Evolutionary conservation across 176 grass and related monocot species (phyloP).

Genomic region (Otatea glauca): DNA sequence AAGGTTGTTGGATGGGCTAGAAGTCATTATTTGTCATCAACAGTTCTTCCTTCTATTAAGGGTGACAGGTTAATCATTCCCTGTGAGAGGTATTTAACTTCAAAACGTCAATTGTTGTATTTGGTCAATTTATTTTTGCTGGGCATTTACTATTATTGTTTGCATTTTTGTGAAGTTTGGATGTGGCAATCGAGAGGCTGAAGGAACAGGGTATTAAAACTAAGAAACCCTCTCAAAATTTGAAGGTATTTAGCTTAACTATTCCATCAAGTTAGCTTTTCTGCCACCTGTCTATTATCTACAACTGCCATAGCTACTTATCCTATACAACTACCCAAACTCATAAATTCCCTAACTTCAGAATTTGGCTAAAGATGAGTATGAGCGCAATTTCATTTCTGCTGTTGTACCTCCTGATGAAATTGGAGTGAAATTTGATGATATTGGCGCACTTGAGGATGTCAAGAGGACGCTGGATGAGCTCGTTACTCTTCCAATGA

Average conservation of each 20-base stretch:
- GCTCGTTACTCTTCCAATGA: conserved; percentile 95
- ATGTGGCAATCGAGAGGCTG: conserved; percentile 74
- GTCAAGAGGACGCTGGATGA: conserved; percentile 94
- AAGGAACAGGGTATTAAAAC: conserved; percentile 54
- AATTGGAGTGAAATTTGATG: conserved; percentile 92
- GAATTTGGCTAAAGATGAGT: conserved; percentile 93
- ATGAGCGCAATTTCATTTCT: conserved; percentile 84
- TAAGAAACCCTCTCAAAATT: conserved; percentile 65
- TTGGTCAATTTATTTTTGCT: conserved; percentile 28
- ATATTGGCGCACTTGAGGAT: conserved; percentile 95
- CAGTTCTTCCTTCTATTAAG: conserved; percentile 59
- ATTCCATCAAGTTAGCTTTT: conserved; percentile 35
- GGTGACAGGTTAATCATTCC: conserved; percentile 77
- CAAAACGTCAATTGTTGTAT: conserved; percentile 22
- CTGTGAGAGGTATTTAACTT: conserved; percentile 68
- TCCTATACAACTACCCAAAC: conserved; percentile 12
- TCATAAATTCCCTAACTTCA: conserved; percentile 53
- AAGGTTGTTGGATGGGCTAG: conserved; percentile 88
- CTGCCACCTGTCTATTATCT: conserved; percentile 20
- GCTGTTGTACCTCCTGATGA: conserved; percentile 91
- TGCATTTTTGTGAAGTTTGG: conserved; percentile 62
- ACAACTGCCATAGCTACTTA: conserved; percentile 13
- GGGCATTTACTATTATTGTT: conserved; percentile 21
- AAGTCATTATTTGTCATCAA: conserved; percentile 85
- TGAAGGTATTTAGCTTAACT: conserved; percentile 58